Conservation (phyloP, 352 stramenopile species). For the Peronospora belbahrii region DNA sequence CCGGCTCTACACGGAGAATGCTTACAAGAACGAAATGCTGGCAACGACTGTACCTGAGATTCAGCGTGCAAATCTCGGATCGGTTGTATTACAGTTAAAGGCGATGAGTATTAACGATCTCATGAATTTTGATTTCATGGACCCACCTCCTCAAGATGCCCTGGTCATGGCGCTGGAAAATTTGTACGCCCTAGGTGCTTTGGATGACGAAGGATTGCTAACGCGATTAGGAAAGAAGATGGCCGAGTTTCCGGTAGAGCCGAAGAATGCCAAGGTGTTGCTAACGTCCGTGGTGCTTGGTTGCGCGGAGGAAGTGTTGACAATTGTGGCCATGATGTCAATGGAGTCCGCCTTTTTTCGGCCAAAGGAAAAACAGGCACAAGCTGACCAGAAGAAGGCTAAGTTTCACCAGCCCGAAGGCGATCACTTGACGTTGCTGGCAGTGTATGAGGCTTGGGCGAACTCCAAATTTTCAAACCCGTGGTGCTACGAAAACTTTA, state of each 20-base stretch:
- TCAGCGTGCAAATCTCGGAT: slow-evolving; percentile 96
- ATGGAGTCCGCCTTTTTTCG: slow-evolving; percentile 99
- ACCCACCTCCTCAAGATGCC: slow-evolving; percentile 95
- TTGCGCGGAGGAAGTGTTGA: slow-evolving; percentile 98
- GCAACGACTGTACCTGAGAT: slow-evolving; percentile 98
- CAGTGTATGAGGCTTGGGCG: slow-evolving; percentile 98
- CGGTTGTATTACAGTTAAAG: slow-evolving; percentile 98
- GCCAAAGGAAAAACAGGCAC: slow-evolving; percentile 97
- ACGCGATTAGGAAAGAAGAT: slow-evolving; percentile 96
- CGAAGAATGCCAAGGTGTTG: slow-evolving; percentile 98
- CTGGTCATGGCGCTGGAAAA: slow-evolving; percentile 96
- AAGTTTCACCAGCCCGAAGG: slow-evolving; percentile 98
- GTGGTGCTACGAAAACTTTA: slow-evolving; percentile 99
- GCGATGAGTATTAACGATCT: slow-evolving; percentile 99
- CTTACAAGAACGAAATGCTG: slow-evolving; percentile 97
- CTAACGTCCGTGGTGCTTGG: slow-evolving; percentile 96
- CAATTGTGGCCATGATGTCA: slow-evolving; percentile 97
- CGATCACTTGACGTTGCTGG: slow-evolving; percentile 97
- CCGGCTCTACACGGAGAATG: slow-evolving; percentile 97
- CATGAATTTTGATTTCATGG: slow-evolving; percentile 99
- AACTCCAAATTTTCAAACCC: slow-evolving; percentile 95
- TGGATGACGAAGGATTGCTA: slow-evolving; percentile 95
- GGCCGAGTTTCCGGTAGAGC: slow-evolving; percentile 99
- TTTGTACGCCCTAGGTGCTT: slow-evolving; percentile 94
- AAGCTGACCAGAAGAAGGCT: slow-evolving; percentile 99